Evolutionary conservation across 106 monocot species (phyloP).

Genomic region (Triglochin maritima): DNA sequence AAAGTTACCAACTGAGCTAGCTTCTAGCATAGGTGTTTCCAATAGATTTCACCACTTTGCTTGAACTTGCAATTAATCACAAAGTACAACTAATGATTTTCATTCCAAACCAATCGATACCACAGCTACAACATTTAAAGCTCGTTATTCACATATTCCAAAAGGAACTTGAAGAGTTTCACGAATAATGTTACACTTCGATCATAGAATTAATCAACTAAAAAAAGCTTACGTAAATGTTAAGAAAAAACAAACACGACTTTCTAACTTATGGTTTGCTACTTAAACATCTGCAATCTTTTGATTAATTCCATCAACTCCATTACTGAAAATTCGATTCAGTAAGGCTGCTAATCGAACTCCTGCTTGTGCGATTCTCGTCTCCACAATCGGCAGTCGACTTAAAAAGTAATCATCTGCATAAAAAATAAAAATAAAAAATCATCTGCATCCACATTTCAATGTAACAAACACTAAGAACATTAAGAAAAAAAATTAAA

Average conservation of each 20-base stretch:
- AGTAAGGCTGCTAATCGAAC: conserved; percentile 59
- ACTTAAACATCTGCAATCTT: neutral
- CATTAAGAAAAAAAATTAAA: neutral
- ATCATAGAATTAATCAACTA: neutral
- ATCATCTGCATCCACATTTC: conserved; percentile 23
- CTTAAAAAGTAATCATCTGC: conserved; percentile 84
- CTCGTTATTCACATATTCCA: too few relatives aligned
- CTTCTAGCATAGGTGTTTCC: too few relatives aligned
- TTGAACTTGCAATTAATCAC: too few relatives aligned
- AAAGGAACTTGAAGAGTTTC: neutral
- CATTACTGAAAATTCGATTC: conserved; percentile 39
- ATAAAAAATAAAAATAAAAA: too few relatives aligned
- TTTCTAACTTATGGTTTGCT: neutral
- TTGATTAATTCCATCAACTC: neutral
- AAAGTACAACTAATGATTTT: too few relatives aligned
- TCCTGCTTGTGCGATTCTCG: conserved; percentile 74
- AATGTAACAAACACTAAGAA: neutral
- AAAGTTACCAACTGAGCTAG: too few relatives aligned
- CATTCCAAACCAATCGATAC: too few relatives aligned
- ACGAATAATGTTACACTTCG: neutral
- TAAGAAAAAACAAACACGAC: neutral
- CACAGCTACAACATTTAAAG: too few relatives aligned
- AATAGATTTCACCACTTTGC: too few relatives aligned
- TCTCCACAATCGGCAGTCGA: conserved; percentile 56
- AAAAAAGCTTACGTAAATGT: neutral